A percentile compares a stretch with the other conserved stretches of the same genome.
phyloP scores from a whole-genome alignment of 352 stramenopile species.

The Pythium sp. region DNA sequence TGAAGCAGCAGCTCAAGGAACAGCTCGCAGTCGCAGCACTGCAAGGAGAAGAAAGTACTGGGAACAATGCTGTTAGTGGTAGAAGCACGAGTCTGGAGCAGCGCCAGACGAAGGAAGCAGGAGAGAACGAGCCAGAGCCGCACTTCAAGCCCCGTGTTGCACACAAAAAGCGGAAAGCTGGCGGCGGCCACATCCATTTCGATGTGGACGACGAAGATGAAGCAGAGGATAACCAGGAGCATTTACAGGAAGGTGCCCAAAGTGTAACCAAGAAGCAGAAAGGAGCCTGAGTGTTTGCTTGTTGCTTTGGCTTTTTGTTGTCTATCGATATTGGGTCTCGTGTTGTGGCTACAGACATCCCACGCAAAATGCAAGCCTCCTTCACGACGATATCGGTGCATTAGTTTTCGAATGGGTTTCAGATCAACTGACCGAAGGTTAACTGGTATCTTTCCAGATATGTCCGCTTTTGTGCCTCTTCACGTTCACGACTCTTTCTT shows the following conservation, averaged over 20 bases:
- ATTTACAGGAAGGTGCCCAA: neutral
- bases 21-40: conserved; percentile 21
- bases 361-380: no score
- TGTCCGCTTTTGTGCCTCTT: neutral
- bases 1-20: conserved; percentile 66
- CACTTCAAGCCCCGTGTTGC: neutral
- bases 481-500: no score
- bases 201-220: conserved; percentile 22
- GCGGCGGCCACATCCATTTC: conserved; percentile 42
- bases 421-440: neutral
- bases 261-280: conserved; percentile 7
- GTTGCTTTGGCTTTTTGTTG: no score
- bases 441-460: neutral
- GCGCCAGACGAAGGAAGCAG: neutral
- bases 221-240: conserved; percentile 13
- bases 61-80: neutral
- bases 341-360: neutral
- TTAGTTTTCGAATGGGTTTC: neutral
- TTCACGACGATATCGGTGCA: no score
- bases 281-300: neutral
- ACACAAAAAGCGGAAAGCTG: conserved; percentile 22
- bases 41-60: neutral
- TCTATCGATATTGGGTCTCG: no score
- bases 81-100: neutral
- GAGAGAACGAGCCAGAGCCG: neutral